A percentile compares a stretch with the other conserved stretches of the same genome.
phyloP scores from a whole-genome alignment of 2,329 filamentous ascomycete genomes.

The Xylaria sp. region DNA sequence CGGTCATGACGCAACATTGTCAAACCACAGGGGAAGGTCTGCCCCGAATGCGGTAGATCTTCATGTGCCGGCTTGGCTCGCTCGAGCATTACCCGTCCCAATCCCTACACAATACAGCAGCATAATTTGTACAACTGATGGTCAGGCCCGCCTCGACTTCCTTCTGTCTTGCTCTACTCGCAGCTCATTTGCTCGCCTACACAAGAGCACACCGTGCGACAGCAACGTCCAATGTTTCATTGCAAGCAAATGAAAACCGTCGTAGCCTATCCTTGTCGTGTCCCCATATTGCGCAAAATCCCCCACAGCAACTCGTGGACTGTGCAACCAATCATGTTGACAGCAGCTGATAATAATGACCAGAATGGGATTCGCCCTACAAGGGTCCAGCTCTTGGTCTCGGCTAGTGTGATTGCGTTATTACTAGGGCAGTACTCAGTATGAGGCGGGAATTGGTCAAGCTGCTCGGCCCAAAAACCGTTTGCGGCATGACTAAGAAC shows the following conservation, averaged over 20 bases:
- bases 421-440: conserved; percentile 30
- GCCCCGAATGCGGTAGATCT: conserved; percentile 32
- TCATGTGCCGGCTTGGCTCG: conserved; percentile 39
- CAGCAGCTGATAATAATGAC: conserved; percentile 39
- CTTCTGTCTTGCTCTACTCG: background rate
- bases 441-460: conserved; percentile 23
- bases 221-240: conserved; percentile 29
- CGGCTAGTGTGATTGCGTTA: conserved; percentile 44
- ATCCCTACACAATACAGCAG: background rate
- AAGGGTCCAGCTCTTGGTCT: conserved; percentile 35
- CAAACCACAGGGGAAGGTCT: conserved; percentile 10
- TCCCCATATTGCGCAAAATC: conserved; percentile 31
- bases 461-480: conserved; percentile 14
- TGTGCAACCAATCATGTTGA: conserved; percentile 42
- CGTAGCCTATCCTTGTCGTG: conserved; percentile 22
- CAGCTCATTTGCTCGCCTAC: conserved; percentile 7
- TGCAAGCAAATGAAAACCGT: conserved; percentile 17
- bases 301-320: conserved; percentile 26
- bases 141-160: conserved; percentile 19
- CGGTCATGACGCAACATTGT: conserved; percentile 8
- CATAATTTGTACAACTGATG: conserved; percentile 15
- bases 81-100: conserved; percentile 9
- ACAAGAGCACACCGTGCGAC: conserved; percentile 26
- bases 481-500: conserved; percentile 26
- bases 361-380: conserved; percentile 44